Base-by-base conservation (phyloP, 148 eudicot genomes). In the Rhododendron williamsianum region DNA sequence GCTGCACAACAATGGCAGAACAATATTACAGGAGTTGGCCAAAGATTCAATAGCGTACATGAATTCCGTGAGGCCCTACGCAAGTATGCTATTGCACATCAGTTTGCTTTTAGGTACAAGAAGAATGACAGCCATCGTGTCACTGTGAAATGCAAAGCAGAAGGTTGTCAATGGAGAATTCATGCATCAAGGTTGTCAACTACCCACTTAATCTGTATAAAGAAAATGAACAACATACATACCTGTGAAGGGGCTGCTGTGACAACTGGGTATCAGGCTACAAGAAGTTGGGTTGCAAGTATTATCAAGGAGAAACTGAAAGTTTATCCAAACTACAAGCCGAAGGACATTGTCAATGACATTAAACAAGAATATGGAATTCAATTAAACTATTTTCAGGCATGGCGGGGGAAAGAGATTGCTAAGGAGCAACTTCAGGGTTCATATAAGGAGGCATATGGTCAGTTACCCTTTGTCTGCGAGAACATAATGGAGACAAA, bases 391-490 rank as follows among this genome's bases (percentile, higher is more conserved):
- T 96, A 96, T 87, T 94, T 93, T 83, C 98, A 96, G 87, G 99
- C 99, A 48, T 96, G 99, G 99, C 92, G 98, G 11, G 99, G 99
- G 60, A 95, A 96, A 89, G 99, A 96, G 90, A 93, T 96, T 85
- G 99, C 98, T 69, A 95, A 92, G 87, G 99, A 96, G 88, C 99
- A 96, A 86, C 94, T 96, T 83, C 99, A 95, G 89, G 99, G 99
- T 82, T 96, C 99, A n/a, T 96, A 94, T 85, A 96, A 91, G 83
- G 98, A 95, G 89, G 99, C 99, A 41, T 96, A 96, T 87, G 90
- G 91, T 81, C 94, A 93, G 81, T 87, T 96, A 51, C 99, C 99
- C 9, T 54, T 84, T 86, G 93, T 93, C 85, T 96, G 97, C 87
- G 96, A 92, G 87, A 92, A 93, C 86, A 94, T 96, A 83, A 94